Conservation (phyloP, 768 basidiomycete species). For the Postia placenta region DNA sequence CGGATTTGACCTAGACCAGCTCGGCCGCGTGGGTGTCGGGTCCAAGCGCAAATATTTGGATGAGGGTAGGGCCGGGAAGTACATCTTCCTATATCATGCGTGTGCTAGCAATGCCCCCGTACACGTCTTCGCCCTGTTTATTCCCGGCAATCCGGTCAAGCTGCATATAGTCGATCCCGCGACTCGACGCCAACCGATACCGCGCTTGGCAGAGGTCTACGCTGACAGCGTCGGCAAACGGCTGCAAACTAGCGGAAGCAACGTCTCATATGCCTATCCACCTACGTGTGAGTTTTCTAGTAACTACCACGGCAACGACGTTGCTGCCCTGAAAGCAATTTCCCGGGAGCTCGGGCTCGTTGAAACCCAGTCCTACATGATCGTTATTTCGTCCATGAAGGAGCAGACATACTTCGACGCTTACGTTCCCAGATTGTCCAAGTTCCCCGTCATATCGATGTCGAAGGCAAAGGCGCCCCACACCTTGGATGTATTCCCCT, state of each 20-base stretch:
- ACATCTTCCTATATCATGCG: conserved; percentile 87
- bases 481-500: conserved; percentile 77
- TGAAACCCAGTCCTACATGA: conserved; percentile 65
- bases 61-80: conserved; percentile 62
- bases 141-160: conserved; percentile 61
- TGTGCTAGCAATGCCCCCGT: conserved; percentile 65
- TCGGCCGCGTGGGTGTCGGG: conserved; percentile 59
- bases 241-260: conserved; percentile 32
- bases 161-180: conserved; percentile 91
- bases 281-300: conserved; percentile 53
- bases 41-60: conserved; percentile 69
- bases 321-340: conserved; percentile 77
- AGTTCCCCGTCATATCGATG: conserved; percentile 88
- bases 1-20: conserved; percentile 79
- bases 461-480: conserved; percentile 71
- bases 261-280: conserved; percentile 58
- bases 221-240: conserved; percentile 51
- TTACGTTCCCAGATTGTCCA: conserved; percentile 59
- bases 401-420: conserved; percentile 80
- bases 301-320: conserved; percentile 74
- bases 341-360: conserved; percentile 79
- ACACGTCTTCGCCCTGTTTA: conserved; percentile 86
- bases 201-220: conserved; percentile 74
- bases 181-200: conserved; percentile 75
- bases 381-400: conserved; percentile 84